Conservation (phyloP, 2,329 filamentous ascomycete genomes). For the Plectosphaerella sp. region DNA sequence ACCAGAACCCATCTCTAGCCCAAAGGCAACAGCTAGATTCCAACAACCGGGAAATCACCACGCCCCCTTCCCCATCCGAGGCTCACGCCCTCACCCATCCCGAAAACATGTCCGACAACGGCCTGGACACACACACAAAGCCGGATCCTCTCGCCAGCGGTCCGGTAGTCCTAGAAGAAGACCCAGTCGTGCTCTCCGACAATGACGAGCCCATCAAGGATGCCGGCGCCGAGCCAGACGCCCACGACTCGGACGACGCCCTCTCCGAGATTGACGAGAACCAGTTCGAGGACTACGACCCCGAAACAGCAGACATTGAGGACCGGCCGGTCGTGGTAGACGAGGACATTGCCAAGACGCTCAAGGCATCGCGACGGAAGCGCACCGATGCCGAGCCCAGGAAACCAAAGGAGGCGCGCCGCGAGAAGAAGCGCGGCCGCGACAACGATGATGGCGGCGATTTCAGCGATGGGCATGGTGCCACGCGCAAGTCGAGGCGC, state of each 20-base stretch:
- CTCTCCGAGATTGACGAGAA: constrained; percentile 67
- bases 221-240: constrained; percentile 20
- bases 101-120: too few species aligned
- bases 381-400: constrained; percentile 61
- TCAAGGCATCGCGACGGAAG: constrained; percentile 63
- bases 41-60: too few species aligned
- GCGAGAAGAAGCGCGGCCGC: constrained; percentile 60
- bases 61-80: too few species aligned
- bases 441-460: constrained; percentile 45
- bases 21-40: too few species aligned
- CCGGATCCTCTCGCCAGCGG: constrained; percentile 15
- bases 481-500: constrained; percentile 41
- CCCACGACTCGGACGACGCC: constrained; percentile 51
- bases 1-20: too few species aligned
- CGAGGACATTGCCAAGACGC: constrained; percentile 57
- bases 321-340: constrained; percentile 63
- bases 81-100: too few species aligned
- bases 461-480: constrained; percentile 15
- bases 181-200: constrained; percentile 18
- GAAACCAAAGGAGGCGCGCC: constrained; percentile 71
- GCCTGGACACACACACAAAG: too few species aligned
- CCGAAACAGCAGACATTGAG: constrained; percentile 57
- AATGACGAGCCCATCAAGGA: constrained; percentile 36
- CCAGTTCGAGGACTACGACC: constrained; percentile 67
- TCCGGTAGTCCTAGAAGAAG: constrained; percentile 7